Base-by-base conservation (phyloP, 2,329 filamentous ascomycete genomes). In the Aspergillus alliaceus region DNA sequence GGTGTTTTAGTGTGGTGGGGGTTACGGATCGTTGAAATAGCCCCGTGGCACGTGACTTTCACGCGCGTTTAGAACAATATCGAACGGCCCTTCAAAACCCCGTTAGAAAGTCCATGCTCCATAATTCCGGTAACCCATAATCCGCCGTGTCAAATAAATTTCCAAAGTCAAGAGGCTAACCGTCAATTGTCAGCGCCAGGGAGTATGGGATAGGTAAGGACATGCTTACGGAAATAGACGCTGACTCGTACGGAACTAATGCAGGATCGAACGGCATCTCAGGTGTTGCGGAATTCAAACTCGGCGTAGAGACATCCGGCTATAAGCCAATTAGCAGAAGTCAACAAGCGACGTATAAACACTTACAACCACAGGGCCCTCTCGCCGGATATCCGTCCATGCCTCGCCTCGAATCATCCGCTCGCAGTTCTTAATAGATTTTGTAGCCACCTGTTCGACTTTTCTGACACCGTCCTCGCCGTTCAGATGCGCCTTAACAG, bases 401-500 rank as follows among this genome's bases (percentile, higher is more conserved):
- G 66, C 57, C 12, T 59, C 47, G 5, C 69, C 68, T 27, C 59
- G 57, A 48, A 72, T 59, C 9, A 69, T 42, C 22, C 57, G 63
- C 11, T 64, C 62, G 49, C 64, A 67, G 5, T 67, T 52, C 47
- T 61, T 62, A 22, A 73, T 63, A 8, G 61, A 57, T 27, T 59
- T 60, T 27, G 58, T 60, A 2, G 64, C 67, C 3, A 57, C 55
- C 29, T 61, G 51, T 24, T 71, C 69, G n/a, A 72, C 60, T 25
- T 62, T 63, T 4, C 50, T 48, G 32, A 64, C 31, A 0, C 68
- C 65, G 44, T 72, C 69, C 14, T 72, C 69, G 1, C 69, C 69
- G 37, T 65, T 67, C 18, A 72, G 56, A 6, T 69, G 68, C 12
- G 70, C 70, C 34, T 70, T 70, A n/a, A 70, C 69, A 2, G 69